phyloP scores from a whole-genome alignment of 2,329 filamentous ascomycete species.

The Huntiella abstrusa region DNA sequence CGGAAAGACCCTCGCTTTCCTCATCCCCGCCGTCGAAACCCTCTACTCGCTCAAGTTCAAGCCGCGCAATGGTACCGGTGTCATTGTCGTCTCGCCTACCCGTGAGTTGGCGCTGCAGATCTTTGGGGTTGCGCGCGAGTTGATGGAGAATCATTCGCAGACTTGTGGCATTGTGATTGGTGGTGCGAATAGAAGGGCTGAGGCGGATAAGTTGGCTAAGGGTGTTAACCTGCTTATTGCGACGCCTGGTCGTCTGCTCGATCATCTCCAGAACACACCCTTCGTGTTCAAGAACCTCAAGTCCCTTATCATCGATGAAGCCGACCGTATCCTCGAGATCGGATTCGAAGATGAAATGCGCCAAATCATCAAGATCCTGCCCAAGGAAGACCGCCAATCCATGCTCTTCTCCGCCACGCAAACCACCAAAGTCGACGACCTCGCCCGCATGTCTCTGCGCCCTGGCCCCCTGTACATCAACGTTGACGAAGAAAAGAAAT shows the following conservation, averaged over 20 bases:
- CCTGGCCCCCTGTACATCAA: slow-evolving; percentile 92
- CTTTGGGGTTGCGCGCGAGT: slow-evolving; percentile 80
- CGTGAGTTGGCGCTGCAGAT: slow-evolving; percentile 90
- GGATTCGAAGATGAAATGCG: slow-evolving; percentile 98
- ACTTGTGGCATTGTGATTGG: slow-evolving; percentile 94
- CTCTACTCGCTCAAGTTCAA: slow-evolving; percentile 81
- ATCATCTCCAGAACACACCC: slow-evolving; percentile 84
- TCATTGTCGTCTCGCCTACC: slow-evolving; percentile 82
- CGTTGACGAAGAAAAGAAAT: slow-evolving; percentile 76
- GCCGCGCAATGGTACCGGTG: slow-evolving; percentile 81
- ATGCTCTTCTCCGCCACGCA: slow-evolving; percentile 99
- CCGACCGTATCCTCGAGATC: slow-evolving; percentile 87
- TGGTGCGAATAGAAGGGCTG: slow-evolving; percentile 74
- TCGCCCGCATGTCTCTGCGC: slow-evolving; percentile 81
- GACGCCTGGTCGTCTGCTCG: slow-evolving; percentile 77
- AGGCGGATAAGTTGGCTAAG: slow-evolving; percentile 85
- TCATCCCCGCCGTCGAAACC: slow-evolving; percentile 90
- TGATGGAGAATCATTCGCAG: slow-evolving; percentile 84
- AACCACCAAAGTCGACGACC: slow-evolving; percentile 94
- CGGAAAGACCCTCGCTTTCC: slow-evolving; percentile 86
- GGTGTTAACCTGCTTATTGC: slow-evolving; percentile 90
- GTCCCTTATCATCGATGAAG: slow-evolving; percentile 86
- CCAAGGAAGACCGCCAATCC: slow-evolving; percentile 72
- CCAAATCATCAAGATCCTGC: slow-evolving; percentile 85
- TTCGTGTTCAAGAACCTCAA: slow-evolving; percentile 89